phyloP scores from a whole-genome alignment of 306 rosid genomes.

The Medicago truncatula region MtrunA17r5.0-ANR NC_053044.1:48433501-48434000 shows the following conservation, averaged over 20 bases:
- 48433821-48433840: not conserved
- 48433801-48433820: not conserved
- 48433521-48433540: conserved; percentile 53
- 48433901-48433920: not conserved
- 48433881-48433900: not conserved
- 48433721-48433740: not conserved
- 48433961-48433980: not conserved
- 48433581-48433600: conserved; percentile 69
- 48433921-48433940: not conserved
- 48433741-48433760: not conserved
- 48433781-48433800: not conserved
- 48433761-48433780: not conserved
- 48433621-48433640: conserved; percentile 58
- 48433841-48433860: not conserved
- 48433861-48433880: not conserved
- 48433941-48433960: not conserved
- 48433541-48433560: conserved; percentile 57
- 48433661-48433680: conserved; percentile 16
- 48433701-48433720: conserved; percentile 2
- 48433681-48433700: not conserved
- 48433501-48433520: conserved; percentile 55
- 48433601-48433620: conserved; percentile 53
- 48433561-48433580: conserved; percentile 57
- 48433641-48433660: conserved; percentile 55
- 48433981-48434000: not conserved